phyloP scores from a whole-genome alignment of 768 basidiomycete species.

The Austroboletus eburneus region DNA sequence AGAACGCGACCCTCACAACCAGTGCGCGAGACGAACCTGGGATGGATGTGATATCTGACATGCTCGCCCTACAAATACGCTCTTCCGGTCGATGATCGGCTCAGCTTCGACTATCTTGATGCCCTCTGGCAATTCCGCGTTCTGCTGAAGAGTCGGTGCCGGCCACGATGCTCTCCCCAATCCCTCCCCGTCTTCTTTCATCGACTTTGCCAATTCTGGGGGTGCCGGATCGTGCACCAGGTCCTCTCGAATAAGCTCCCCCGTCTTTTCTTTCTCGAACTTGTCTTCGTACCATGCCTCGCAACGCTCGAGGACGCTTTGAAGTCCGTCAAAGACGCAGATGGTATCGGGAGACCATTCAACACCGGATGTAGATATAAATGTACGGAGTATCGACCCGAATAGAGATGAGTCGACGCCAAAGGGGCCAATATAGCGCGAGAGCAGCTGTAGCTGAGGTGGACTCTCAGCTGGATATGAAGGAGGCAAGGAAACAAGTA shows the following conservation, averaged over 20 bases:
- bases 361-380: conserved; percentile 71
- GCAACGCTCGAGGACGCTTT: conserved; percentile 65
- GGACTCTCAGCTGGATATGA: conserved; percentile 64
- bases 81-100: conserved; percentile 82
- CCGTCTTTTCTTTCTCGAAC: conserved; percentile 50
- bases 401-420: conserved; percentile 72
- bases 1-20: too few relatives aligned
- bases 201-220: conserved; percentile 6
- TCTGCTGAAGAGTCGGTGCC: conserved; percentile 4
- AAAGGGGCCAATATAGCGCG: conserved; percentile 77
- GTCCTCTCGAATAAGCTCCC: conserved; percentile 55
- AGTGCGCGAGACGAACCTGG: conserved; percentile 43
- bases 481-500: conserved; percentile 55
- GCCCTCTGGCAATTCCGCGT: conserved; percentile 47
- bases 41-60: conserved; percentile 74
- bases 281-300: conserved; percentile 69
- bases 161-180: not conserved
- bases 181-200: conserved; percentile 7
- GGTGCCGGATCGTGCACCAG: conserved; percentile 22
- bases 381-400: conserved; percentile 73
- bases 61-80: conserved; percentile 81
- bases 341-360: conserved; percentile 72
- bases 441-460: conserved; percentile 82
- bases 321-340: conserved; percentile 85
- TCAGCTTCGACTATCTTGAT: conserved; percentile 69